Conservation (phyloP, 1,284 basidiomycete species). For the Melampsora larici-populina region DNA sequence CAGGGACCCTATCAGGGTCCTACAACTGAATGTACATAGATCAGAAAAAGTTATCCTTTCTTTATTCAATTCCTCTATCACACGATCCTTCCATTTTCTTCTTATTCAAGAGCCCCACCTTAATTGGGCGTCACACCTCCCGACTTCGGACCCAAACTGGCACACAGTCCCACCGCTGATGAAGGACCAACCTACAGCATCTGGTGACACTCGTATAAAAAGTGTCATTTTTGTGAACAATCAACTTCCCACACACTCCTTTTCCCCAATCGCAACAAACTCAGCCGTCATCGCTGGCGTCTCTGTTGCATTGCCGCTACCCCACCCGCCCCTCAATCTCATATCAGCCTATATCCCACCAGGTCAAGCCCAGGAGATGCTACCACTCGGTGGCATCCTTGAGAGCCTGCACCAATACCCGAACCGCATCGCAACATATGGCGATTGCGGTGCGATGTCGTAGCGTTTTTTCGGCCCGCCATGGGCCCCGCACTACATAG, state of each 20-base stretch:
- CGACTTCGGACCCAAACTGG: neutral
- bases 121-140: neutral
- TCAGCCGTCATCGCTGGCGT: neutral
- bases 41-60: neutral
- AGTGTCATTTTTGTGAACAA: neutral
- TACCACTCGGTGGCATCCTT: neutral
- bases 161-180: neutral
- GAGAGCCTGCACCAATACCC: no score
- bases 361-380: neutral
- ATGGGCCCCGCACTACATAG: no score
- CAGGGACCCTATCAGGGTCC: neutral
- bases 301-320: neutral
- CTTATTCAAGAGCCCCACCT: neutral
- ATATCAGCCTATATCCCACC: neutral
- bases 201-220: neutral
- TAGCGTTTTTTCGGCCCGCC: no score
- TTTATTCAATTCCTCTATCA: neutral
- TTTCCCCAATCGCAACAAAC: neutral
- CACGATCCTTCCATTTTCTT: neutral
- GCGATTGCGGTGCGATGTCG: no score
- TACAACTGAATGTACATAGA: neutral
- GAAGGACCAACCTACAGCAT: neutral
- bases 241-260: neutral
- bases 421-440: no score
- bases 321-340: neutral